Conservation (phyloP, 129 eudicot species). For the Erigeron canadensis region DNA sequence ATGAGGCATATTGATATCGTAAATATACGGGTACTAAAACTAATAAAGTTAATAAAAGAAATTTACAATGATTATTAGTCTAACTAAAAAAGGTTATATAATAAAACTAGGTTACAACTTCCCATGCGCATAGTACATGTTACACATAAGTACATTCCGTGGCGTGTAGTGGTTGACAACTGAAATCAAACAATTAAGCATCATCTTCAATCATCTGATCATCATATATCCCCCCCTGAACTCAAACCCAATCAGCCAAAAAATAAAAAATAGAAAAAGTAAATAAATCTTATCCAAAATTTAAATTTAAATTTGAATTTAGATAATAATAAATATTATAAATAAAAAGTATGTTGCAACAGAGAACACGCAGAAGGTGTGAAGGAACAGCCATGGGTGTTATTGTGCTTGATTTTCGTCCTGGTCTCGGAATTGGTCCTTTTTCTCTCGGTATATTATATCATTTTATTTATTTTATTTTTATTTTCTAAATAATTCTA, state of each 20-base stretch:
- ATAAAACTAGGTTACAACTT: background rate
- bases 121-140: background rate
- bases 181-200: background rate
- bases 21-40: no score
- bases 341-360: constrained; percentile 38
- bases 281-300: background rate
- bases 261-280: background rate
- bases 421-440: constrained; percentile 90
- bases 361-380: constrained; percentile 79
- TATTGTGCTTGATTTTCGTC: constrained; percentile 86
- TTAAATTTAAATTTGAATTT: no score
- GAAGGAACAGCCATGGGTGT: constrained; percentile 94
- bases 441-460: constrained; percentile 63
- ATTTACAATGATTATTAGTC: no score
- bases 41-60: no score
- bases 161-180: constrained; percentile 1
- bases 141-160: background rate
- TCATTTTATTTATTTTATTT: background rate
- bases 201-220: background rate
- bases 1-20: no score
- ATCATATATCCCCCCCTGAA: background rate
- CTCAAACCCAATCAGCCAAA: background rate
- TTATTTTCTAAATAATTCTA: background rate
- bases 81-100: no score
- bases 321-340: background rate